Evolutionary conservation across 108 stramenopile genomes (phyloP).

Genomic region (Pseudonitzschia delicatissima): DNA sequence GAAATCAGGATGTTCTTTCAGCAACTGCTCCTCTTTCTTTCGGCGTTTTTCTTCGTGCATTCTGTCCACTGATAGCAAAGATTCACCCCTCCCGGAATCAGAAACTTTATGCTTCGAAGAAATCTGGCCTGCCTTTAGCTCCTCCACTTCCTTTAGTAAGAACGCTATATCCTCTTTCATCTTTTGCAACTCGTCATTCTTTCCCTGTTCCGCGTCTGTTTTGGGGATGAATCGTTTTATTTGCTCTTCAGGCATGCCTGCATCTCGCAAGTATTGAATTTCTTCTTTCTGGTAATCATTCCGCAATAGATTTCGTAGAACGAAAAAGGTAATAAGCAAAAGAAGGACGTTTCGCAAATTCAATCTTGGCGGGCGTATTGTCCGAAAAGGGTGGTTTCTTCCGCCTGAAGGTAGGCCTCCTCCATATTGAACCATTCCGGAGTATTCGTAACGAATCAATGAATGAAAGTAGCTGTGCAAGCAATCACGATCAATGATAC

Average conservation of each 20-base stretch:
- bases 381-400: background rate
- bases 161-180: conserved; percentile 22
- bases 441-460: no score
- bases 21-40: conserved; percentile 19
- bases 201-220: conserved; percentile 1
- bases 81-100: conserved; percentile 1
- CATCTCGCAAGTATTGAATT: conserved; percentile 13
- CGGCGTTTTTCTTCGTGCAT: conserved; percentile 24
- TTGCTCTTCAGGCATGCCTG: conserved; percentile 8
- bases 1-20: conserved; percentile 30
- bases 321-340: conserved; percentile 17
- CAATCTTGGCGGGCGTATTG: conserved; percentile 10
- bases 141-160: background rate
- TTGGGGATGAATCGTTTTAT: conserved; percentile 15
- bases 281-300: conserved; percentile 29
- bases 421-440: background rate
- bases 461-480: no score
- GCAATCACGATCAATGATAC: no score
- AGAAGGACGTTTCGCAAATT: conserved; percentile 24
- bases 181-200: conserved; percentile 7
- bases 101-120: background rate
- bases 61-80: conserved; percentile 23
- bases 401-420: background rate
- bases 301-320: conserved; percentile 23
- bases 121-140: conserved; percentile 1